Evolutionary conservation across 75 land plant genomes (phyloP), one percentile per base, ranked within the genome.

Genomic region (Azolla pinnata): DNA sequence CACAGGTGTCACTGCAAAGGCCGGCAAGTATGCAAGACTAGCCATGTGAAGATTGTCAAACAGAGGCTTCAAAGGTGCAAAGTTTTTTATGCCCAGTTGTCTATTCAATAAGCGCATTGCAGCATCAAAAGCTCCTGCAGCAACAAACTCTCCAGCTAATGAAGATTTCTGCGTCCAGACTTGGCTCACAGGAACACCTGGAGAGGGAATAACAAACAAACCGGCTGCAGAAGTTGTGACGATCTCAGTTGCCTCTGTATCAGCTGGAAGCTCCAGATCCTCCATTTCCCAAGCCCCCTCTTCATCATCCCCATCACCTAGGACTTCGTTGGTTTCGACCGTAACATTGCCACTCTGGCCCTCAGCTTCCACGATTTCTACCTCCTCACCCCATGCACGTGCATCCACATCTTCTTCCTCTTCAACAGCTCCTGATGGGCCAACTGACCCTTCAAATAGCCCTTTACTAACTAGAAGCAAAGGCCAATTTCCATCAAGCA

Each of bases 401-500:
- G 59, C 71, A 60, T 63, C 75, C 40, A 67, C 80, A 19, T 70
- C 77, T 19, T 80, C 77, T 48, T 77, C 74, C 52, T 67, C 80
- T 17, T 81, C 84, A 18, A 53, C 49, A 19, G 35, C 70, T 35
- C 33, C 35, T 16, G 67, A 44, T 44, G 64, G 61, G 1, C 75
- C 78, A 44, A 83, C 72, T 16, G 75, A 75, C 56, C 87, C 84
- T 47, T 81, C 84, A 67, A 83, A 83, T 46, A 83, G 70, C 27
- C 87, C 87, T 64, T 70, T 83, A 45, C 48, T 81, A 25, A 83
- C 84, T 65, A 76, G 65, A 30, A 83, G 46, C 53, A 83, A 59
- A 19, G 87, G 87, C 87, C 87, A 83, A 63, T 81, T 83, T 20
- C 77, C 76, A 33, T 73, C 67, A 44, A 66, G 76, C 23, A 78